Evolutionary conservation across 345 rosid genomes (phyloP).

Genomic region (Mercurialis annua): DNA sequence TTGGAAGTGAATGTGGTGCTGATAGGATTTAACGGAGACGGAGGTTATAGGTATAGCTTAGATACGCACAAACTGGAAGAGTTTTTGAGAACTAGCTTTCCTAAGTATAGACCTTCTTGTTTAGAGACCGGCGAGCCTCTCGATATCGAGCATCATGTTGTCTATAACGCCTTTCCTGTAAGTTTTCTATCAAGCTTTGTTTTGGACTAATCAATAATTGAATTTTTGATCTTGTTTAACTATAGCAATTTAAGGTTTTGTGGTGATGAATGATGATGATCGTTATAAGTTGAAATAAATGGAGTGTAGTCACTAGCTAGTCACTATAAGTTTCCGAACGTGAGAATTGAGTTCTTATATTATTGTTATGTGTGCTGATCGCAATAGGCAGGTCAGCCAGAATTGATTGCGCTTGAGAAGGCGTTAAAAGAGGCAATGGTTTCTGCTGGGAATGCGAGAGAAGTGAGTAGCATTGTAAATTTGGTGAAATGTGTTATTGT

Average conservation of each 20-base stretch:
- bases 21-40: conserved; percentile 82
- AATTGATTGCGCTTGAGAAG: conserved; percentile 84
- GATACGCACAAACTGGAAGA: conserved; percentile 79
- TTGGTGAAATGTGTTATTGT: background rate
- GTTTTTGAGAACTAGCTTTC: conserved; percentile 70
- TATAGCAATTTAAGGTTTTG: too few relatives aligned
- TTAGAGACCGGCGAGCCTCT: conserved; percentile 88
- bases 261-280: too few relatives aligned
- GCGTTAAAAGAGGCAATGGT: conserved; percentile 77
- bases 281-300: too few relatives aligned
- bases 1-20: conserved; percentile 88
- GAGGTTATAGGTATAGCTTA: conserved; percentile 71
- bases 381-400: conserved; percentile 77
- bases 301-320: too few relatives aligned
- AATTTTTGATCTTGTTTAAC: too few relatives aligned
- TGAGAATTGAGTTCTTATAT: background rate
- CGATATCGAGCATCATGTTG: conserved; percentile 86
- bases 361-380: conserved; percentile 5
- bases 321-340: too few relatives aligned
- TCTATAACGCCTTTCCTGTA: conserved; percentile 78
- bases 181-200: conserved; percentile 13
- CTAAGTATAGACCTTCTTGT: conserved; percentile 77
- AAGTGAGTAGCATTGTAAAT: conserved; percentile 44
- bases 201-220: too few relatives aligned
- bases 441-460: conserved; percentile 84